Conservation (phyloP, 768 basidiomycete genomes). For the Mycena leptocephala region DNA sequence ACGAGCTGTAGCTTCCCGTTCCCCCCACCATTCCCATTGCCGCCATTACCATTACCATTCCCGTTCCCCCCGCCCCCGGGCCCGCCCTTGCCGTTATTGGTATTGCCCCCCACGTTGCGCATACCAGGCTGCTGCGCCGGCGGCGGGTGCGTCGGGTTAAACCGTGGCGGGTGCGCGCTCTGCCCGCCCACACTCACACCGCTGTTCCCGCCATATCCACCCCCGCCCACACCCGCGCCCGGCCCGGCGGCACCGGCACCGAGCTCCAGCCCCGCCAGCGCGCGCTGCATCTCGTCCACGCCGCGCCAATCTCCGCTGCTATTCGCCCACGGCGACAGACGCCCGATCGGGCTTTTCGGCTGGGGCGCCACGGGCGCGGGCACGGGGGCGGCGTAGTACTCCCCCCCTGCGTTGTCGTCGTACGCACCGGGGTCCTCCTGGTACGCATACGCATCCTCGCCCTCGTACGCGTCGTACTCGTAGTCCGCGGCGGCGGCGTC, state of each 20-base stretch:
- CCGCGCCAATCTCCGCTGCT: slow-evolving; percentile 42
- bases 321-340: slow-evolving; percentile 75
- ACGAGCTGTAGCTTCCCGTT: slow-evolving; percentile 70
- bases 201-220: slow-evolving; percentile 50
- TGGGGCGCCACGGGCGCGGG: no score
- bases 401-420: slow-evolving; percentile 73
- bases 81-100: slow-evolving; percentile 39
- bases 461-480: slow-evolving; percentile 62
- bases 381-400: slow-evolving; percentile 64
- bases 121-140: slow-evolving; percentile 62
- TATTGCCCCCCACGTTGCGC: no score
- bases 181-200: slow-evolving; percentile 63
- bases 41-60: slow-evolving; percentile 46
- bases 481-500: no score
- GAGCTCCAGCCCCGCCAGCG: slow-evolving; percentile 80
- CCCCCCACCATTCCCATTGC: not conserved
- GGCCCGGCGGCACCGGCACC: not conserved
- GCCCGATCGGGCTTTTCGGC: slow-evolving; percentile 74
- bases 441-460: slow-evolving; percentile 72
- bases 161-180: slow-evolving; percentile 78
- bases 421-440: slow-evolving; percentile 67
- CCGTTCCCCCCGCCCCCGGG: slow-evolving; percentile 47
- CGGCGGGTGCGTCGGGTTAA: slow-evolving; percentile 69
- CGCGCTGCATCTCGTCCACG: slow-evolving; percentile 86
- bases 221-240: no score